phyloP scores from a whole-genome alignment of 768 basidiomycete genomes.

The Leccinum boreale region DNA sequence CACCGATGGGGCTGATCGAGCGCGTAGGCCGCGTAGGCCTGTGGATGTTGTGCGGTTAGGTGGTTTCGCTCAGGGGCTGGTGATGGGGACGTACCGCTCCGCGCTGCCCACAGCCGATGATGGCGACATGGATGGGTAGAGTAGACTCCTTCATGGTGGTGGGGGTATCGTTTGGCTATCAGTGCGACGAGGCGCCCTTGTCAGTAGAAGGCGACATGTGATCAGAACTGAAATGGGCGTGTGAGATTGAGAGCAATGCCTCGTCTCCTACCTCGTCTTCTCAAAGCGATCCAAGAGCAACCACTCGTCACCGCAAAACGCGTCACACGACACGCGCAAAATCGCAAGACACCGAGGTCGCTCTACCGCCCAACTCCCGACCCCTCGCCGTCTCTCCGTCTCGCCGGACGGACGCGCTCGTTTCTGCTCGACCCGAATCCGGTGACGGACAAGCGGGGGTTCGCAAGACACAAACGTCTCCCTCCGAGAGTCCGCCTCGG shows the following conservation, averaged over 20 bases:
- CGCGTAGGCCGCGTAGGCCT: conserved; percentile 69
- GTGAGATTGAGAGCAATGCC: conserved; percentile 44
- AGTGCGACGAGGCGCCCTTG: conserved; percentile 11
- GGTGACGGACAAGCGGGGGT: conserved; percentile 47
- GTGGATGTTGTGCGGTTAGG: neutral
- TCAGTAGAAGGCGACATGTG: conserved; percentile 14
- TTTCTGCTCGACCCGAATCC: conserved; percentile 64
- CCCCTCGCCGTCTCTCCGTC: conserved; percentile 42
- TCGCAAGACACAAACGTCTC: conserved; percentile 53
- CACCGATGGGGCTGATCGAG: conserved; percentile 55
- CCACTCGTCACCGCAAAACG: conserved; percentile 14
- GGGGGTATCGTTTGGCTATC: conserved; percentile 16
- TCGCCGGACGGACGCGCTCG: conserved; percentile 46
- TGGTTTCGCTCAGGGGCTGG: neutral
- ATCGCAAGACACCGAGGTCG: conserved; percentile 28
- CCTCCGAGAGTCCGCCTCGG: conserved; percentile 45
- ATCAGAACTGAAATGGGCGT: no score
- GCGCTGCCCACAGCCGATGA: conserved; percentile 83
- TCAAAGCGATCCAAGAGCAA: conserved; percentile 36
- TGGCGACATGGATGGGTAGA: conserved; percentile 62
- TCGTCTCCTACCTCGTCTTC: conserved; percentile 67
- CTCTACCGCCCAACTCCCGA: conserved; percentile 34
- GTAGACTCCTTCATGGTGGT: conserved; percentile 13
- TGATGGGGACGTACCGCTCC: conserved; percentile 52
- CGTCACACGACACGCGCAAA: conserved; percentile 7